A percentile compares a stretch with the other conserved stretches of the same genome.
Conservation (phyloP, 257 asterid species). For the Solanum rostratum region DNA sequence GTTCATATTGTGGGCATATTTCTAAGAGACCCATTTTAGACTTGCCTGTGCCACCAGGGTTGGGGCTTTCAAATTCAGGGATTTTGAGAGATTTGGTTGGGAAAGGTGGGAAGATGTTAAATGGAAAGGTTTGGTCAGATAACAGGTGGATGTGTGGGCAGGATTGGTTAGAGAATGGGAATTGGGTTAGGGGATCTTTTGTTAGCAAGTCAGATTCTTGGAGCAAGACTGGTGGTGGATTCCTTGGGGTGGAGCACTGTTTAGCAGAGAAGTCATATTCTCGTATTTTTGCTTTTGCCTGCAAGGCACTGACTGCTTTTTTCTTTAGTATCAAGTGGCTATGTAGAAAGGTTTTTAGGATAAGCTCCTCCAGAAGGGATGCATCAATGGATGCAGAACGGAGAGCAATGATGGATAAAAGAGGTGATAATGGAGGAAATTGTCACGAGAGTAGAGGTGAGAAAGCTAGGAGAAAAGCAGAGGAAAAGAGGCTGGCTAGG, state of each 20-base stretch:
- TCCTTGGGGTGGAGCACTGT: constrained; percentile 51
- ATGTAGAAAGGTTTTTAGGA: constrained; percentile 79
- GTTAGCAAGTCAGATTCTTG: constrained; percentile 55
- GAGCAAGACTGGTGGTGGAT: constrained; percentile 45
- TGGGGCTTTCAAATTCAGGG: constrained; percentile 63
- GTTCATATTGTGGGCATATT: constrained; percentile 94
- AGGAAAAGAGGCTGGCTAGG: constrained; percentile 94
- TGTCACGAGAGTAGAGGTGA: constrained; percentile 85
- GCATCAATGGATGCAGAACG: constrained; percentile 46
- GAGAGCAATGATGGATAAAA: constrained; percentile 48
- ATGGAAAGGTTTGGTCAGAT: constrained; percentile 78
- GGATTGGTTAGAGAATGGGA: constrained; percentile 84
- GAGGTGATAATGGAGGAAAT: constrained; percentile 54
- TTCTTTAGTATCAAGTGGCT: constrained; percentile 54
- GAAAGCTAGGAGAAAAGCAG: constrained; percentile 93
- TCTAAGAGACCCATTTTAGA: constrained; percentile 93
- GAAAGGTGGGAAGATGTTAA: constrained; percentile 76
- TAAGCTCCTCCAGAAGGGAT: constrained; percentile 58
- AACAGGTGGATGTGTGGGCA: constrained; percentile 90
- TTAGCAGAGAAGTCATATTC: constrained; percentile 68
- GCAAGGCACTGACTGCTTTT: constrained; percentile 44
- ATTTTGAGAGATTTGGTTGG: constrained; percentile 77
- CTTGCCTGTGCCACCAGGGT: constrained; percentile 63
- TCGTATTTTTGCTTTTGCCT: constrained; percentile 46
- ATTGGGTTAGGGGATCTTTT: constrained; percentile 54